Base-by-base conservation (phyloP, 352 stramenopile genomes). In the Globisporangium spinosum region DNA sequence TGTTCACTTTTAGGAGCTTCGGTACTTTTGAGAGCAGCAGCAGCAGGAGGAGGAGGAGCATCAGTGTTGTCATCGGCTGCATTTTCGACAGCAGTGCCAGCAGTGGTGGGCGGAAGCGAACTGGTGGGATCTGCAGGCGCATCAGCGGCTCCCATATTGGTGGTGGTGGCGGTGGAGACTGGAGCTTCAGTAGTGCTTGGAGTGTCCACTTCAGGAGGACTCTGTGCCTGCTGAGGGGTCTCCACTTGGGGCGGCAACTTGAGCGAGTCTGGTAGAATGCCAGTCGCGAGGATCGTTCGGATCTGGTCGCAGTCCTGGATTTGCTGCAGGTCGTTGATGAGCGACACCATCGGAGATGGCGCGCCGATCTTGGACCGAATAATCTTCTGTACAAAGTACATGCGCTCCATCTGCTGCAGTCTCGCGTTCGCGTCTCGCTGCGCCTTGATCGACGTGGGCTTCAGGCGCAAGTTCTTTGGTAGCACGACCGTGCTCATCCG, bases 361-460 rank as follows among this genome's bases (percentile, higher is more conserved):
- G 58, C 32, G 9, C 57, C 53, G 22, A 65, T 58, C 43, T 80
- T 73, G 12, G 45, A 53, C 7, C 57, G 63, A 40, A 73, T 71
- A 15, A 71, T 35, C 73, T 79, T 29, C 45, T 70, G 57, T n/a
- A 73, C 59, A 87, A 76, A 68, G 88, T 75, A 85, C 79, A 95
- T 85, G 5, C 78, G 78, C 27, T 95, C 87, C 23, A 94, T 85
- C 63, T 94, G 85, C 56, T 89, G 75, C 22, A 95, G 61, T 49
- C 82, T 88, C 20, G 60, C 49, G 12, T 66, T 70, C 1, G 80
- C 77, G 0, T 79, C 75, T 34, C 85, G 85, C 62, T 88, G 76
- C 32, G 59, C 64, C 72, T 77, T 71, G 27, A 64, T 27, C 13
- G 58, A 70, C 27, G 63, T 62, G 2, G 64, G 62, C 12, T 62